Base-by-base conservation (phyloP, 2,329 filamentous ascomycete genomes). In the Grosmannia clavigera region DNA sequence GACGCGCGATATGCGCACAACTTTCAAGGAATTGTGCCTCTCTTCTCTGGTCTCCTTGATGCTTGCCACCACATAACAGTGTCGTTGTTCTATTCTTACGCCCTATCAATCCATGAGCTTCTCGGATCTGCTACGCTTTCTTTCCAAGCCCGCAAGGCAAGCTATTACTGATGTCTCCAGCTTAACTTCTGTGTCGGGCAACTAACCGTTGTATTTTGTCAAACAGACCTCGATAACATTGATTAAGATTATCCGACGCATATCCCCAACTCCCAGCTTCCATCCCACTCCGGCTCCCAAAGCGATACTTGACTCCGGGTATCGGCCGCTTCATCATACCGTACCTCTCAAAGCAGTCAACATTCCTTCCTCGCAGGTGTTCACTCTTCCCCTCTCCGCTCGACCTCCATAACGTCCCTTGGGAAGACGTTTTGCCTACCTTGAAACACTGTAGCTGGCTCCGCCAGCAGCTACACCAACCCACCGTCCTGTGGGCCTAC, bases 61-160 rank as follows among this genome's bases (percentile, higher is more conserved):
- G 43, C 16, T n/a, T 46, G 3, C 43, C 22, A 9, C 19, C 16
- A n/a, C 43, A 5, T 46, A n/a, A 19, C 19, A 16, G 19, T 46
- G 6, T 19, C 43, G 14, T 9, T 7, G 19, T 19, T 19, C 43
- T 6, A 14, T n/a, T 43, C 5, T 16, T 16, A 19, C 14, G 5
- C 3, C 40, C 40, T 46, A 19, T 19, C 43, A 43, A 83, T 89
- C 84, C 86, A 96, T 96, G 91, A 92, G 84, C 87, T 86, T 82
- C 75, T 88, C 86, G 78, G 89, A 95, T 76, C 85, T 95, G 71
- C 84, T 95, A 72, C 88, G 90, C 78, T 94, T 95, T 79, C 84
- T 96, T 69, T 95, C 90, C 73, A 94, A 94, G 81, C 90, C 90
- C 72, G 89, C 90, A 75, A 95, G 95, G 91, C 95, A 77, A 72